Base-by-base conservation (phyloP, 2,329 filamentous ascomycete species). In the Monilinia polystroma region DNA sequence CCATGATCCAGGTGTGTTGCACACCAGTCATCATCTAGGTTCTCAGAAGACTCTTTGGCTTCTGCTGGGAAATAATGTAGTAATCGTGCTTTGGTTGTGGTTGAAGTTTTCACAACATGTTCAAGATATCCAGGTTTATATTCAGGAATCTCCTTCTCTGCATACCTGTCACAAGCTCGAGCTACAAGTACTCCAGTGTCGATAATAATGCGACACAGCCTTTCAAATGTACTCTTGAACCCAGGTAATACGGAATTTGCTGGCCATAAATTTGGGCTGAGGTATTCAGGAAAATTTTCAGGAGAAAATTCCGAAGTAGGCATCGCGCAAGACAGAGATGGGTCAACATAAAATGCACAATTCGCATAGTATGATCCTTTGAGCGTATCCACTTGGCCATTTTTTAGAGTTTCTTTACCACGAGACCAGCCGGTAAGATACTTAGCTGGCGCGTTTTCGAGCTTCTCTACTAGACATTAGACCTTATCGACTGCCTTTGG, bases 201-300 rank as follows among this genome's bases (percentile, higher is more conserved):
- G 71, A 98, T 97, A 73, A 98, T 92, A 70, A 98, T 80, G 0
- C 81, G 82, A 77, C 93, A 97, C 41, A 98, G 84, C 51, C 86
- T 82, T 71, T 94, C 89, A 69, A 96, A 86, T 0, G 87, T 87
- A 49, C 81, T 78, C 68, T 86, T 85, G 80, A 97, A 97, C 0
- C 90, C 90, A 0, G 92, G 91, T 1, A 98, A 82, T 0, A 86
- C 81, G 4, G 81, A 78, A 59, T 88, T 83, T 0, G 81, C 78
- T 0, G 94, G 95, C 95, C 95, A 99, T 67, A 97, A 84, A 76
- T 97, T 98, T 0, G 91, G 88, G 6, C 90, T 89, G 0, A 95
- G 90, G 78, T 98, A 97, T 78, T 97, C 93, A 3, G 92, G 88
- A 73, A 97, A 91, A 67, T 89, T 85, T 11, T 82, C 82, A 0